Evolutionary conservation across 2,329 filamentous ascomycete species (phyloP).

Genomic region (Cordyceps sp.): DNA sequence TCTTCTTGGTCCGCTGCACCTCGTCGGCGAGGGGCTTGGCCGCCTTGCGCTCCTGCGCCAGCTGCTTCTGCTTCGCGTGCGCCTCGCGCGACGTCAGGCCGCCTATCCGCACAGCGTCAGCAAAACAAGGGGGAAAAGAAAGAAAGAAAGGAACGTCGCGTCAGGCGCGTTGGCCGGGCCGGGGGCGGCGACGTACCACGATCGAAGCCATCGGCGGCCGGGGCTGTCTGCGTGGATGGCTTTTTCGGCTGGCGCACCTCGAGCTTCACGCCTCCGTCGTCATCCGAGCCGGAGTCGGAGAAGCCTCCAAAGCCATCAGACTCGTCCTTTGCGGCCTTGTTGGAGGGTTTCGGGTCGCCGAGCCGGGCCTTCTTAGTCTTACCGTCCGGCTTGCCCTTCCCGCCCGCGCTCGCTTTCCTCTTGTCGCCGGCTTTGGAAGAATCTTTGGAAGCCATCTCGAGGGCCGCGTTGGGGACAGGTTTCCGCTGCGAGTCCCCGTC

Average conservation of each 20-base stretch:
- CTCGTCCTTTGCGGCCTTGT: constrained; percentile 22
- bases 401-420: constrained; percentile 32
- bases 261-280: constrained; percentile 32
- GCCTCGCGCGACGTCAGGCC: constrained; percentile 56
- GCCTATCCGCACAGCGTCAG: background rate
- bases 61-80: constrained; percentile 81
- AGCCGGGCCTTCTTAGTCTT: constrained; percentile 35
- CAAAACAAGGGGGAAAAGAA: background rate
- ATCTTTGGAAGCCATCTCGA: constrained; percentile 9
- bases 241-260: constrained; percentile 21
- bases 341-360: constrained; percentile 13
- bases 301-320: constrained; percentile 23
- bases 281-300: constrained; percentile 26
- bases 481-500: background rate
- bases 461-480: no score
- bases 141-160: no score
- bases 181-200: constrained; percentile 14
- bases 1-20: constrained; percentile 78
- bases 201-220: constrained; percentile 20
- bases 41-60: constrained; percentile 76
- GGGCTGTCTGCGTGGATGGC: constrained; percentile 13
- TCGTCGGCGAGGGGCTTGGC: constrained; percentile 87
- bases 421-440: constrained; percentile 40
- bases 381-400: constrained; percentile 25
- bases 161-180: background rate